Percentiles rank a stretch among this genome's conserved stretches.
phyloP scores from a whole-genome alignment of 129 eudicot species.

The Flaveria linearis region DNA sequence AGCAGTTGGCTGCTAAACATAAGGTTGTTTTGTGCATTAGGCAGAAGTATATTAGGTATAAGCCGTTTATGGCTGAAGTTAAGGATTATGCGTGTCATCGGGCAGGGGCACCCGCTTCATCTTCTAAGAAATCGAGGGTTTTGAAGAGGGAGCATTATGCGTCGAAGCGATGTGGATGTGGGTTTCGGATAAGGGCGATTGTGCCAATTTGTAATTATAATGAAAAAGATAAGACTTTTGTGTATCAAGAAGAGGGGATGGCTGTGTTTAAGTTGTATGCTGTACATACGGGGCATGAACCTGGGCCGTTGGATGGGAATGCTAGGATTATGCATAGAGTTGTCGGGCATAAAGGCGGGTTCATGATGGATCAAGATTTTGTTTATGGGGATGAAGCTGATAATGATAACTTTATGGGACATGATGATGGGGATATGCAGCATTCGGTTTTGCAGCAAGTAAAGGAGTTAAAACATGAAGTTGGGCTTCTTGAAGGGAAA shows the following conservation, averaged over 20 bases:
- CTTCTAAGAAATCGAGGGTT: too few species aligned
- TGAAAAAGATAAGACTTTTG: constrained; percentile 92
- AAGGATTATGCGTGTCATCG: constrained; percentile 44
- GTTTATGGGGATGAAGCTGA: too few species aligned
- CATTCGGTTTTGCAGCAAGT: too few species aligned
- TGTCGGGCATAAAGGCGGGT: too few species aligned
- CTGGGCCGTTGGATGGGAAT: constrained; percentile 91
- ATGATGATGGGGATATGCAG: too few species aligned
- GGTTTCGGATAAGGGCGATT: constrained; percentile 55
- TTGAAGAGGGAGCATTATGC: too few species aligned
- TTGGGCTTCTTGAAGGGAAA: too few species aligned
- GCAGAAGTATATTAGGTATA: constrained; percentile 77
- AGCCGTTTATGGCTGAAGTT: constrained; percentile 88
- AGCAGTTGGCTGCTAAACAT: constrained; percentile 63
- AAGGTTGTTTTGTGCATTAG: constrained; percentile 77
- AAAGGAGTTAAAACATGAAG: too few species aligned
- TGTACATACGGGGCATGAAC: constrained; percentile 92
- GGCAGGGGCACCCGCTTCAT: too few species aligned
- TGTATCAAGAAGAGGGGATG: constrained; percentile 82
- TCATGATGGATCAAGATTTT: too few species aligned
- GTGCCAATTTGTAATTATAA: constrained; percentile 81
- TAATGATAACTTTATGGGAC: too few species aligned
- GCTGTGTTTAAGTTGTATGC: constrained; percentile 91
- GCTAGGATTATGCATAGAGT: constrained; percentile 37
- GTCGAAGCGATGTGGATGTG: too few species aligned